phyloP scores from a whole-genome alignment of 2,329 filamentous ascomycete species.

The Colletotrichum sp. region DNA sequence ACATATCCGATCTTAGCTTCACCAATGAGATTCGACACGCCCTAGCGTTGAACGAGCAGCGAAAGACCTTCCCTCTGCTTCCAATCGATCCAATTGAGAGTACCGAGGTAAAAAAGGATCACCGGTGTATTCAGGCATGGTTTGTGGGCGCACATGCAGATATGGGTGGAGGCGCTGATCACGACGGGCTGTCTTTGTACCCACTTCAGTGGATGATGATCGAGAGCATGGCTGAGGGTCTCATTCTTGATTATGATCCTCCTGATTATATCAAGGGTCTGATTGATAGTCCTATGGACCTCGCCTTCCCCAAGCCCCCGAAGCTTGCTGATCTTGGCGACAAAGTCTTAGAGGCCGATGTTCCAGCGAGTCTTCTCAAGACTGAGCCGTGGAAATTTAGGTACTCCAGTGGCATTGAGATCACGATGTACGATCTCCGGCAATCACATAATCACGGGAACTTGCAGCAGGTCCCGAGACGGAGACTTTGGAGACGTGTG shows the following conservation, averaged over 20 bases:
- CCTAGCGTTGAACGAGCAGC: constrained; percentile 41
- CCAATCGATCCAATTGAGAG: neutral
- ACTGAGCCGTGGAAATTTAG: neutral
- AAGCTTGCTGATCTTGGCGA: neutral
- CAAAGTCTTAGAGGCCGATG: neutral
- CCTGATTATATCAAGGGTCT: neutral
- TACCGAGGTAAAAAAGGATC: constrained; percentile 11
- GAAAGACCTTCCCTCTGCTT: constrained; percentile 22
- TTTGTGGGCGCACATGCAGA: constrained; percentile 43
- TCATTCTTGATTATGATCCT: constrained; percentile 27
- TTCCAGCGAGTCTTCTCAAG: neutral
- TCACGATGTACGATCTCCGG: constrained; percentile 13
- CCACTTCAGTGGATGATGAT: constrained; percentile 46
- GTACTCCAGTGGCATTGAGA: neutral
- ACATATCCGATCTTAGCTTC: constrained; percentile 35
- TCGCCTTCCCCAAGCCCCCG: neutral
- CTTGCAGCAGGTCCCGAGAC: neutral
- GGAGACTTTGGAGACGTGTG: neutral
- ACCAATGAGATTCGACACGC: constrained; percentile 40
- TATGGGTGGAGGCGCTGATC: constrained; percentile 36
- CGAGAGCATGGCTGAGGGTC: constrained; percentile 33
- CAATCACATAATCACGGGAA: neutral
- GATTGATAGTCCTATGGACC: constrained; percentile 21
- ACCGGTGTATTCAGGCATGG: constrained; percentile 40
- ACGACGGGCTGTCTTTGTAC: constrained; percentile 43